Evolutionary conservation across 2,329 filamentous ascomycete genomes (phyloP).

Genomic region (Neonectria neomacrospora): DNA sequence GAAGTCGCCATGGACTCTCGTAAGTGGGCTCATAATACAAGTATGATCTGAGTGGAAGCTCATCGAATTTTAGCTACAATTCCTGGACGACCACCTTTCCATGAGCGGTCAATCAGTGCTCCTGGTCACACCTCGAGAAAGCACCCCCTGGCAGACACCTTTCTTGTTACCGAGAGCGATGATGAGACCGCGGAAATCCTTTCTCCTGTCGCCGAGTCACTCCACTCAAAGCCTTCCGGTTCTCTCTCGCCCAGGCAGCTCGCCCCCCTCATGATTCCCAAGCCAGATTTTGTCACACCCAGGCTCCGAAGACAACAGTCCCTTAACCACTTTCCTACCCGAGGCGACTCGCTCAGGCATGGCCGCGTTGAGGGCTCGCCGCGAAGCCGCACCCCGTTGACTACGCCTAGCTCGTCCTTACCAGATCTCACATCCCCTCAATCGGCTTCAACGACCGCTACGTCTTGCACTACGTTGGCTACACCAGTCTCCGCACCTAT

Average conservation of each 20-base stretch:
- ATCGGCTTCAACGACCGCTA: slow-evolving; percentile 54
- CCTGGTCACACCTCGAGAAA: slow-evolving; percentile 63
- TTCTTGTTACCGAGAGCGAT: slow-evolving; percentile 40
- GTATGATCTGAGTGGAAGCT: slow-evolving; percentile 24
- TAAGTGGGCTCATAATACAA: slow-evolving; percentile 54
- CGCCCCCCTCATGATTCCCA: slow-evolving; percentile 67
- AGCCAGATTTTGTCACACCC: slow-evolving; percentile 33
- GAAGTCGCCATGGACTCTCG: slow-evolving; percentile 76
- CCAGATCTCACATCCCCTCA: slow-evolving; percentile 55
- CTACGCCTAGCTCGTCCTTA: slow-evolving; percentile 48
- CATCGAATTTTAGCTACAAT: slow-evolving; percentile 66
- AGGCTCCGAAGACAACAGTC: slow-evolving; percentile 52
- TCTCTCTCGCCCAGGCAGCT: slow-evolving; percentile 65
- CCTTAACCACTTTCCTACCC: slow-evolving; percentile 58
- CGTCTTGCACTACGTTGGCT: slow-evolving; percentile 55
- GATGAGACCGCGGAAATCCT: slow-evolving; percentile 40
- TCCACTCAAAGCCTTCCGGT: slow-evolving; percentile 20
- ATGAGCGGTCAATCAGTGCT: slow-evolving; percentile 73
- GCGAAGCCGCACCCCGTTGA: slow-evolving; percentile 55
- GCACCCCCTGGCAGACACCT: slow-evolving; percentile 45
- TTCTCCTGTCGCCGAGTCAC: slow-evolving; percentile 42
- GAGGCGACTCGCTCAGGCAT: slow-evolving; percentile 56
- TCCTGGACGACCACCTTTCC: slow-evolving; percentile 71
- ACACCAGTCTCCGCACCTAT: slow-evolving; percentile 63
- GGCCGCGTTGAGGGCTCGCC: slow-evolving; percentile 61